Base-by-base conservation (phyloP, 2,329 filamentous ascomycete species). In the Nigrograna mackinnonii region DNA sequence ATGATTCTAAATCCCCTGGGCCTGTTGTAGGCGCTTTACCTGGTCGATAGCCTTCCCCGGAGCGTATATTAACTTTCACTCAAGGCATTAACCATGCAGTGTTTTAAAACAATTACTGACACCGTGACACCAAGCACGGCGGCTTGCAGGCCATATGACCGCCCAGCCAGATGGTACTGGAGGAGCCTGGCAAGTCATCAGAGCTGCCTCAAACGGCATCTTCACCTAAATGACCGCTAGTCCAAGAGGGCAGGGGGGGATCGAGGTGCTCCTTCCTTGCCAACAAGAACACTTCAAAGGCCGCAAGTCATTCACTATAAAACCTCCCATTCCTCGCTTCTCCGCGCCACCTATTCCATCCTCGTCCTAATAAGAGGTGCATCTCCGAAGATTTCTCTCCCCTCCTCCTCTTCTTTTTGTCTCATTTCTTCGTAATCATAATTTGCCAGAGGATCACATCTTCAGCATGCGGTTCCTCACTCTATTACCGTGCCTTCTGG, bases 401-500 rank as follows among this genome's bases (percentile, higher is more conserved):
- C n/a, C n/a, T n/a, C 35, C n/a, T 34, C 21, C 39, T 7, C 13
- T 18, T n/a, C 24, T 24, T 36, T 43, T 18, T 13, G 4, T 28
- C 24, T 9, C 16, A 14, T 12, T 35, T 35, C 9, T 35, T 35
- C 6, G 26, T 26, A 16, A 30, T 12, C 17, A 28, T 36, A 28
- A 43, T 41, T 28, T 9, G 24, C 22, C n/a, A n/a, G n/a, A n/a
- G n/a, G n/a, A n/a, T n/a, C n/a, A n/a, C n/a, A n/a, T n/a, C n/a
- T 32, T 33, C 33, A 48, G 28, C 31, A 67, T 66, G 62, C 54
- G 46, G 41, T 38, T 60, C 12, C 30, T 50, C 37, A 55, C 52
- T 21, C 33, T 63, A 16, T 38, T 60, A 39, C 46, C 58, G 46
- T 64, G 62, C 57, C 60, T 67, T 1, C 46, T 57, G 48, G 62